Evolutionary conservation across 2,329 filamentous ascomycete genomes (phyloP).

Genomic region (Basipetospora chlamydospora): DNA sequence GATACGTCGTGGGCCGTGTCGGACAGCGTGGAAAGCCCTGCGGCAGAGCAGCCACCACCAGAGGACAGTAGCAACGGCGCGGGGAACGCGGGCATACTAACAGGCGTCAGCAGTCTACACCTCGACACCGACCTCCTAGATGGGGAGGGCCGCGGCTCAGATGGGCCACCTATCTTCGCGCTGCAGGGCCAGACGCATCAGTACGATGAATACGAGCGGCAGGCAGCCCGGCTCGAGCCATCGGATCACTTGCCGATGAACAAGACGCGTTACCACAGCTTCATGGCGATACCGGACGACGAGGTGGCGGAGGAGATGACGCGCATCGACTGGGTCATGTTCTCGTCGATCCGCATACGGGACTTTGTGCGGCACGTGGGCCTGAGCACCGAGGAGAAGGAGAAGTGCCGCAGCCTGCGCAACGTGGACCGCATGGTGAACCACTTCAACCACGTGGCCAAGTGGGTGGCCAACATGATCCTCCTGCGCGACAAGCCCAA

Average conservation of each 20-base stretch:
- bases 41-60: slow-evolving; percentile 18
- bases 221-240: slow-evolving; percentile 59
- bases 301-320: slow-evolving; percentile 84
- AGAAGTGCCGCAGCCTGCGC: slow-evolving; percentile 60
- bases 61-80: slow-evolving; percentile 13
- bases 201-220: slow-evolving; percentile 66
- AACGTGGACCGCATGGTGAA: slow-evolving; percentile 91
- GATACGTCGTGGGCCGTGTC: slow-evolving; percentile 84
- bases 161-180: slow-evolving; percentile 4
- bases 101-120: slow-evolving; percentile 30
- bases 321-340: slow-evolving; percentile 96
- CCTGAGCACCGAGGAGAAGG: slow-evolving; percentile 54
- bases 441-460: slow-evolving; percentile 77
- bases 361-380: slow-evolving; percentile 88
- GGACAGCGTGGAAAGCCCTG: slow-evolving; percentile 37
- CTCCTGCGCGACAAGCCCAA: slow-evolving; percentile 90
- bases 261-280: slow-evolving; percentile 77
- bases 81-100: slow-evolving; percentile 21
- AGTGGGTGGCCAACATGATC: slow-evolving; percentile 71
- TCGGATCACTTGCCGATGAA: slow-evolving; percentile 55
- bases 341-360: slow-evolving; percentile 81
- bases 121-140: slow-evolving; percentile 26
- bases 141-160: neutral
- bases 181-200: slow-evolving; percentile 37
- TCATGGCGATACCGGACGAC: slow-evolving; percentile 77